Base-by-base conservation (phyloP, 2,329 filamentous ascomycete genomes). In the Hyphodiscus sp. region DNA sequence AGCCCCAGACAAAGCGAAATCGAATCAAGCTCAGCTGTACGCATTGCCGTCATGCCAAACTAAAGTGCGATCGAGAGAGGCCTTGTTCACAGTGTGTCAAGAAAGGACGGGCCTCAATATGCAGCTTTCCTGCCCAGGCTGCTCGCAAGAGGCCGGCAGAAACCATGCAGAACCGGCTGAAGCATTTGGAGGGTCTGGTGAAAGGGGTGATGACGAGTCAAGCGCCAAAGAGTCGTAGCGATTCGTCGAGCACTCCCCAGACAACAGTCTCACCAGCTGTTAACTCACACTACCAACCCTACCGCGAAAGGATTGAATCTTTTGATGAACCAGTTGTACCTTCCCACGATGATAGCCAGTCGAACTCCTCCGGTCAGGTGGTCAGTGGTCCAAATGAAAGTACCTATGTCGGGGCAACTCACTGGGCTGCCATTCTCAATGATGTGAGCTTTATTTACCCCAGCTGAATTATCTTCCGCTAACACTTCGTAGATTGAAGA, bases 401-500 rank as follows among this genome's bases (percentile, higher is more conserved):
- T 2, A 78, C 74, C 4, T 83, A 81, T 58, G 74, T 83, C 4
- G 80, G 80, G 1, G 79, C 79, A 3, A 82, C 80, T 45, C 79
- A 83, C 55, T 81, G 79, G 58, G 76, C 81, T 70, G 80, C 80
- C 1, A 81, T 83, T 66, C 67, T 83, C 11, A 77, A 82, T 61
- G 77, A 83, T 69, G 79, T 82, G 60, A 72, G 75, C 68, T 43
- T 33, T 23, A n/a, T 18, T 23, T 11, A 3, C 16, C 15, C 38
- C 18, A 30, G 20, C 6, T 30, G 9, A 2, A 23, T 47, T 46
- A n/a, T n/a, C 7, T 43, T 29, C 30, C n/a, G 45, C 49, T 58
- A 16, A 58, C 41, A 46, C 33, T 38, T 41, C n/a, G 11, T 60
- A 82, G 77, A 81, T 83, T 47, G 78, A 82, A 62, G 79, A 82